These are phyloP conservation scores for Tripterygium wilfordii DNA, from an alignment of 177 flowering plant species.

Conservation along the genomic window DNA sequence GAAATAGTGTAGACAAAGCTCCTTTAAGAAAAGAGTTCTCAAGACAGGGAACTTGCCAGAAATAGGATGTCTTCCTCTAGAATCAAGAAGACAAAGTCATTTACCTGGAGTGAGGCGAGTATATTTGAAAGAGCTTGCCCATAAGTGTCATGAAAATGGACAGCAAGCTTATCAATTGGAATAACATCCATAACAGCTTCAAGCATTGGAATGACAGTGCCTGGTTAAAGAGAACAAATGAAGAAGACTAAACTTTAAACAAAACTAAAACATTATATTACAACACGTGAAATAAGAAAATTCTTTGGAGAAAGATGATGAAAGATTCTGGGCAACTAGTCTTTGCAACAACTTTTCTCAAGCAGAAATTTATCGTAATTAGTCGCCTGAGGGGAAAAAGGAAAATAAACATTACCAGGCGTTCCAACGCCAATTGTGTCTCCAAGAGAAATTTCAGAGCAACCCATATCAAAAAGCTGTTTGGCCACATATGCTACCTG, in stretches of 20 bases:
- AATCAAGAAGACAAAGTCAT: not conserved
- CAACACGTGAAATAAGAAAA: not conserved
- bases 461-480: conserved; percentile 80
- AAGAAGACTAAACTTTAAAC: not conserved
- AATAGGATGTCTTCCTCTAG: not conserved
- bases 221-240: conserved; percentile 24
- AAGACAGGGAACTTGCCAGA: no score
- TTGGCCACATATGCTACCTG: conserved; percentile 83
- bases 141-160: conserved; percentile 96
- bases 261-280: no score
- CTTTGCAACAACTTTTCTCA: no score
- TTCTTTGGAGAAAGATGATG: no score
- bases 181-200: conserved; percentile 73
- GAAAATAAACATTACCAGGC: conserved; percentile 55
- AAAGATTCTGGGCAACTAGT: no score
- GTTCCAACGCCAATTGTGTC: conserved; percentile 98
- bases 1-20: no score
- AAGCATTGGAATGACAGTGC: conserved; percentile 86
- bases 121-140: conserved; percentile 96
- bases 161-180: conserved; percentile 80
- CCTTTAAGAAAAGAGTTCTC: no score
- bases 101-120: conserved; percentile 79
- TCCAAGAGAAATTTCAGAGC: conserved; percentile 90
- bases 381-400: not conserved
- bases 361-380: no score